These are phyloP conservation scores for Solanum commersonii DNA, from an alignment of 257 asterid genomes.

Conservation along the genomic window DNA sequence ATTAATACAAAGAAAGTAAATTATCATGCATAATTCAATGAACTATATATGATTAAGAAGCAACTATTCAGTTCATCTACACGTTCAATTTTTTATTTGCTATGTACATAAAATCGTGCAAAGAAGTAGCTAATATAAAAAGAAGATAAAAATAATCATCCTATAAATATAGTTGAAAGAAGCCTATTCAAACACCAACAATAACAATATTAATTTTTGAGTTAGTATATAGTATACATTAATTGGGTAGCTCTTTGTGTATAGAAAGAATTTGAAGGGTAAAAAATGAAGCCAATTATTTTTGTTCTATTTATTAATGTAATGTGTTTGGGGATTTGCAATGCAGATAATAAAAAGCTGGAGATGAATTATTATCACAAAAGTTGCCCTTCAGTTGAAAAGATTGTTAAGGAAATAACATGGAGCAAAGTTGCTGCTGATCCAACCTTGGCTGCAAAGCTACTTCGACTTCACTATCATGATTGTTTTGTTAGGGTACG, in stretches of 20 bases:
- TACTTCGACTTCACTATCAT: slow-evolving; percentile 44
- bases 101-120: not conserved
- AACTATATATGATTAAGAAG: not conserved
- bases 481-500: slow-evolving; percentile 42
- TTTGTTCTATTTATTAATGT: not conserved
- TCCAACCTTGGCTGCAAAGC: slow-evolving; percentile 29
- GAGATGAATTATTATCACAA: slow-evolving; percentile 19
- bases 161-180: not conserved
- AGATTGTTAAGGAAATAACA: slow-evolving; percentile 17
- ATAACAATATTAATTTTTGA: not conserved
- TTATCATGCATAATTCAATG: not conserved
- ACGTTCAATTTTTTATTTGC: not conserved
- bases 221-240: not conserved
- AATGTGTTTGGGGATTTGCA: slow-evolving; percentile 6
- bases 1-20: not conserved
- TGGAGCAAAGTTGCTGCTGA: slow-evolving; percentile 23
- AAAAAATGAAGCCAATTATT: not conserved
- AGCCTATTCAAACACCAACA: not conserved
- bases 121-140: not conserved
- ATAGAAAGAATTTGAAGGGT: not conserved
- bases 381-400: slow-evolving; percentile 30
- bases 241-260: not conserved
- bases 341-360: slow-evolving; percentile 13
- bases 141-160: not conserved
- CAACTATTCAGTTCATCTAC: not conserved